These are phyloP conservation scores for Friedmanniomyces endolithicus DNA, from an alignment of 495 filamentous ascomycete genomes.

Conservation along the genomic window DNA sequence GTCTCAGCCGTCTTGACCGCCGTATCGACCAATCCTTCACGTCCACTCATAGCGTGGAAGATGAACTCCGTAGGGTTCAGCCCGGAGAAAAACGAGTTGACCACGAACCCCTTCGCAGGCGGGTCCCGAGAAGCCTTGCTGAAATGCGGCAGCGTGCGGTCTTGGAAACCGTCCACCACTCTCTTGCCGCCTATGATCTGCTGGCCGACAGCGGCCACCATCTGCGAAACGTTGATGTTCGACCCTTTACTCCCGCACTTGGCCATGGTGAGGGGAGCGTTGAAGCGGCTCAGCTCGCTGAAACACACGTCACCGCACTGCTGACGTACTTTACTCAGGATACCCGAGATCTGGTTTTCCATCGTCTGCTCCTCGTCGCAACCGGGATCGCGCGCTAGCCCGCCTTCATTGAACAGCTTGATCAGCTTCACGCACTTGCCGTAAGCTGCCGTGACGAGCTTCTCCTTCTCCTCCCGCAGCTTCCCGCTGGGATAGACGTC, in stretches of 20 bases:
- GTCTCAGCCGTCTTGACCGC: conserved; percentile 98
- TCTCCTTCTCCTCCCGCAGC: conserved; percentile 56
- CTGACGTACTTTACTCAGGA: conserved; percentile 80
- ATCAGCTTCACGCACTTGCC: conserved; percentile 75
- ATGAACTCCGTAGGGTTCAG: conserved; percentile 82
- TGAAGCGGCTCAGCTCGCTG: conserved; percentile 74
- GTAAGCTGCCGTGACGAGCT: conserved; percentile 68
- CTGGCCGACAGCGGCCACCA: conserved; percentile 94
- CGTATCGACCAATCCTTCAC: conserved; percentile 98
- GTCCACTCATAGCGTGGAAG: conserved; percentile 95
- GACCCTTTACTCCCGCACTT: conserved; percentile 93
- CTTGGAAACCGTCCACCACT: conserved; percentile 92
- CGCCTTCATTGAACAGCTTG: conserved; percentile 59
- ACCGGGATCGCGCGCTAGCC: conserved; percentile 69
- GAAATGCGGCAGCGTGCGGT: conserved; percentile 88
- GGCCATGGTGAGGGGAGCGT: conserved; percentile 92
- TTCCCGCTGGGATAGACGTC: conserved; percentile 72
- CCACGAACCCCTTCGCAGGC: conserved; percentile 89
- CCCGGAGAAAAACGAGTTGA: conserved; percentile 96
- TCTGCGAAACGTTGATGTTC: conserved; percentile 96
- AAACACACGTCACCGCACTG: conserved; percentile 88
- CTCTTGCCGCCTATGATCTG: conserved; percentile 91
- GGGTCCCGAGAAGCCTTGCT: conserved; percentile 82
- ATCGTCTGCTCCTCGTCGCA: conserved; percentile 85
- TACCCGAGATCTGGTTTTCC: conserved; percentile 80